Base-by-base conservation (phyloP, 805 yeast genomes). In the Candida morakotiae region DNA sequence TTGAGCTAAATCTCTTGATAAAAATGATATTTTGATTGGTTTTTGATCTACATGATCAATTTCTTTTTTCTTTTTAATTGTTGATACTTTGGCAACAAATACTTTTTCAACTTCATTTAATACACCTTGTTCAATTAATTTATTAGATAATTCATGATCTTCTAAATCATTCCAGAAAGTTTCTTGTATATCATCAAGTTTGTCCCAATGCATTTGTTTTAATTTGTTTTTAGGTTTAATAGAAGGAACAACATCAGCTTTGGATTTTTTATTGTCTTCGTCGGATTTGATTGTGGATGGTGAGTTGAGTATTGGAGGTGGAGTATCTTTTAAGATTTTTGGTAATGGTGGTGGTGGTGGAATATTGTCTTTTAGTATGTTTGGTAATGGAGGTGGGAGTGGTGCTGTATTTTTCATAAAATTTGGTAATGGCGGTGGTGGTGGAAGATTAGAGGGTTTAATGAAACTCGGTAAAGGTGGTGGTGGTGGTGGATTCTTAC, bases 151-250 rank as follows among this genome's bases (percentile, higher is more conserved):
- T 15, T 68, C 69, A 2, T 71, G 73, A 16, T 82, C 78, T 27
- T 81, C 77, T 22, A 78, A 70, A 19, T 75, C 73, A 14, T 79
- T 74, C 98, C 98, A 91, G 42, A 93, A 83, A 0, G 98, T 89
- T 31, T 81, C 77, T 36, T 81, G 84, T 15, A 93, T 83, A 41
- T 80, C 73, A 23, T 91, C 96, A 26, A 94, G 71, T 52, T 85
- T 87, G 49, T 91, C 96, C 98, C 98, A 94, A 57, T 93, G 99
- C 68, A 93, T 73, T 56, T 91, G 98, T 56, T 94, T 93, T 46
- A 93, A 73, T 55, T 83, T 86, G 41, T 77, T 71, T 52, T 77
- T 79, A 3, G 95, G 89, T 44, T 87, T 53, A 5, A 57, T 13
- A 9, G 40, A 18, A 5, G 43, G 40, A 3, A 29, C 20, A 13